Conservation (phyloP, 768 basidiomycete genomes). For the Tremella mesenterica region DNA sequence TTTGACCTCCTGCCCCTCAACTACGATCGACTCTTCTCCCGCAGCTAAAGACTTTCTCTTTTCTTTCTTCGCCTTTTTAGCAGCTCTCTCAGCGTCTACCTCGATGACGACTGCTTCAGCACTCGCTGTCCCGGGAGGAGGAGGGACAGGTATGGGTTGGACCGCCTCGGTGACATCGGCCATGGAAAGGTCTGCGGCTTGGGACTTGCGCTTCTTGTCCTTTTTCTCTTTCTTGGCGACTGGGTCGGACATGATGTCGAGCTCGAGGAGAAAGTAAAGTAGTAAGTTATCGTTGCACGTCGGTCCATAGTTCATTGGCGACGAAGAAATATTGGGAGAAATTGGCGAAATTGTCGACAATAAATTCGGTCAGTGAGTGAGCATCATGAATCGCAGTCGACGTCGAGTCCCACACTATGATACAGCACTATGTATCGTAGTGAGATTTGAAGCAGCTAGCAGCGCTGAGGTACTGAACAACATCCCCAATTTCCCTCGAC, state of each 20-base stretch:
- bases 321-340: too few species aligned
- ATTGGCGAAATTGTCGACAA: too few species aligned
- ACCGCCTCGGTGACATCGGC: constrained; percentile 17
- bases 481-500: too few species aligned
- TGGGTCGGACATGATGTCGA: constrained; percentile 22
- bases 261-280: too few species aligned
- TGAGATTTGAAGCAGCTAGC: too few species aligned
- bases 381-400: too few species aligned
- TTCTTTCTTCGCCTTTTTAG: constrained; percentile 48
- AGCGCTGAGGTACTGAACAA: too few species aligned
- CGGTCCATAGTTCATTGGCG: too few species aligned
- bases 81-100: constrained; percentile 36
- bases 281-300: too few species aligned
- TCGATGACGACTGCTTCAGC: constrained; percentile 41
- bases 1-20: constrained; percentile 8
- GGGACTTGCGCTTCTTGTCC: constrained; percentile 42
- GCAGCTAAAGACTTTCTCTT: constrained; percentile 36
- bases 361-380: too few species aligned
- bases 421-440: too few species aligned
- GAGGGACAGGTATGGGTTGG: constrained; percentile 21
- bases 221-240: constrained; percentile 42
- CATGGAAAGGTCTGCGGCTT: constrained; percentile 31
- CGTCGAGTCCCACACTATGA: too few species aligned
- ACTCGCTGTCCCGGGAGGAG: constrained; percentile 32
- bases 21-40: constrained; percentile 2